phyloP scores from a whole-genome alignment of 2,329 filamentous ascomycete species.

The Taxawa tesnikishii region DNA sequence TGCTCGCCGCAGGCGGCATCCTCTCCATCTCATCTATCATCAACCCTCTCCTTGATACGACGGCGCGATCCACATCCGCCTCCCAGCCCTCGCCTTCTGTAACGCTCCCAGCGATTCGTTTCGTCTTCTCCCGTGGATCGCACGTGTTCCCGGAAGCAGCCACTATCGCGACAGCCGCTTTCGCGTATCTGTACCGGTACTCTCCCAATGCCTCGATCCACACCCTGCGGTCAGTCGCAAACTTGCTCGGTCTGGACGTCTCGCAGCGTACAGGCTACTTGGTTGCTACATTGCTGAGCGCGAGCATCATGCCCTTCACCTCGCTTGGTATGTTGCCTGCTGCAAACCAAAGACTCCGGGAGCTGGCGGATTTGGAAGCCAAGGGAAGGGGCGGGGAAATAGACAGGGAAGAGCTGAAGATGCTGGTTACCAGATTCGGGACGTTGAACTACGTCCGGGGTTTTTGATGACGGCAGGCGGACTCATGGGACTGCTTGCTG shows the following conservation, averaged over 20 bases:
- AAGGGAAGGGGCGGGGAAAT: background rate
- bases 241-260: background rate
- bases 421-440: conserved; percentile 1
- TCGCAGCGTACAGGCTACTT: background rate
- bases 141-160: conserved; percentile 2
- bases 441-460: conserved; percentile 2
- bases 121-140: conserved; percentile 1
- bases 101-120: conserved; percentile 3
- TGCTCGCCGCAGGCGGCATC: conserved; percentile 1
- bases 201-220: background rate
- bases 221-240: no score
- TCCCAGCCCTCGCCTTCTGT: background rate
- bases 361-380: conserved; percentile 1
- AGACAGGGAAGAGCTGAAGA: background rate
- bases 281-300: background rate
- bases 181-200: background rate
- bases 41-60: conserved; percentile 1
- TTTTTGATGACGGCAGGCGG: conserved; percentile 1
- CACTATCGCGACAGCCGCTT: background rate
- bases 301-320: conserved; percentile 1
- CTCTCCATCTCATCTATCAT: conserved; percentile 1
- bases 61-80: conserved; percentile 1
- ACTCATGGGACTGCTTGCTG: background rate
- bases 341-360: conserved; percentile 1
- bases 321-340: conserved; percentile 2